A percentile compares a stretch with the other conserved stretches of the same genome.
These are phyloP conservation scores for Fraxinus sp. DNA, from an alignment of 305 asterid species.

Conservation along the genomic window DNA sequence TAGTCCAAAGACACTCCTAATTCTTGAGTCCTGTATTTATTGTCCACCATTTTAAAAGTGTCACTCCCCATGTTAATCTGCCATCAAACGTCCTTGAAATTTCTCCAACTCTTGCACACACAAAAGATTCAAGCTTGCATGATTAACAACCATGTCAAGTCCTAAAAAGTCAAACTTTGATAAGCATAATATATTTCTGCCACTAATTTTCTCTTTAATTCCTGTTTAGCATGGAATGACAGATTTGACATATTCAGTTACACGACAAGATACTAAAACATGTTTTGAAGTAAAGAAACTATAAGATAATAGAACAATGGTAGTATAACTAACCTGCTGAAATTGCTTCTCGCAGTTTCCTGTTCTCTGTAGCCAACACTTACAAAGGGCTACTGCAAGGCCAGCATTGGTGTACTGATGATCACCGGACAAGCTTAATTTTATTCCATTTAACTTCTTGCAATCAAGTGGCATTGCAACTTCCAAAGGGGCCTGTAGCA, in stretches of 20 bases:
- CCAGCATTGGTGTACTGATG: slow-evolving; percentile 85
- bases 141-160: background rate
- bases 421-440: slow-evolving; percentile 78
- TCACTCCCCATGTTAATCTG: background rate
- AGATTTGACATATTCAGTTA: background rate
- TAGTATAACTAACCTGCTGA: slow-evolving; percentile 52
- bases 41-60: background rate
- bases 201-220: background rate
- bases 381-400: slow-evolving; percentile 82
- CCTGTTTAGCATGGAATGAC: background rate
- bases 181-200: background rate
- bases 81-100: background rate
- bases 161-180: background rate
- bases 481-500: slow-evolving; percentile 65
- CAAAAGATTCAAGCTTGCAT: background rate
- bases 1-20: background rate
- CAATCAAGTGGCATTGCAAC: slow-evolving; percentile 62
- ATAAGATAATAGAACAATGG: background rate
- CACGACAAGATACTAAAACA: slow-evolving; percentile 9
- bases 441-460: slow-evolving; percentile 45
- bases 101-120: background rate
- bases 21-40: background rate
- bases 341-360: slow-evolving; percentile 66
- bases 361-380: slow-evolving; percentile 69
- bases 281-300: slow-evolving; percentile 12